These are phyloP conservation scores for Tolypocladium endophyticum DNA, from an alignment of 2,329 filamentous ascomycete species.

Conservation along the genomic window DNA sequence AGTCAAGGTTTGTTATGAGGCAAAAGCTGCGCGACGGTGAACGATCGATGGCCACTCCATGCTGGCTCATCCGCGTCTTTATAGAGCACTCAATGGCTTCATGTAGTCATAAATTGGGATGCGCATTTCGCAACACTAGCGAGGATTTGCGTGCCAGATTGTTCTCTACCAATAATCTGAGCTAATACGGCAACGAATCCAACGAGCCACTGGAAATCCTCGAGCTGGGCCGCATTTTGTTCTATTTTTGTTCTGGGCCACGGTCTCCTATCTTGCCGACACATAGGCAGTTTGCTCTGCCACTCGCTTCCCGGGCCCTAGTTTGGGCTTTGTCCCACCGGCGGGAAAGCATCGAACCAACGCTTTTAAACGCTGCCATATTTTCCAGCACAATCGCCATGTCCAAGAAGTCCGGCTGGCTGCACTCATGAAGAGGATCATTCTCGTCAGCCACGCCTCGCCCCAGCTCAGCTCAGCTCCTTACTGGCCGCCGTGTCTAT, in stretches of 20 bases:
- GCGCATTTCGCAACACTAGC: not conserved
- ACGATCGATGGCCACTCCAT: not conserved
- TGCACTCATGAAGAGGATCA: not conserved
- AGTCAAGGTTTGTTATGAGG: not conserved
- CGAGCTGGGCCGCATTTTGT: not conserved
- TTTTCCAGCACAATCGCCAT: not conserved
- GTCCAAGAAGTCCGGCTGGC: not conserved
- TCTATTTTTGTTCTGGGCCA: not conserved
- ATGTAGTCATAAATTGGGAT: not conserved
- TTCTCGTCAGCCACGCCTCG: not conserved
- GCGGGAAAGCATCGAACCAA: not conserved
- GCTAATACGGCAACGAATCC: not conserved
- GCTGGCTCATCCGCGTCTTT: not conserved
- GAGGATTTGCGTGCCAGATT: not conserved
- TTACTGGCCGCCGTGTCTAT: not conserved
- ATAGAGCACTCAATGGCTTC: not conserved
- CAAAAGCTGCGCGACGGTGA: not conserved
- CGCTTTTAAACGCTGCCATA: not conserved
- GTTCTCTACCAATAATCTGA: not conserved
- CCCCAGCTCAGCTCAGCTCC: not conserved
- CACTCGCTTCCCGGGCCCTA: not conserved
- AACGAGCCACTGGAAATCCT: too few relatives aligned
- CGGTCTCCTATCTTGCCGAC: not conserved
- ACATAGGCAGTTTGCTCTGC: not conserved
- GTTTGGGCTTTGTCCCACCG: not conserved